A percentile compares a stretch with the other conserved stretches of the same genome.
Conservation (phyloP, 164 flowering plant genomes). For the Sextonia rubra region DNA sequence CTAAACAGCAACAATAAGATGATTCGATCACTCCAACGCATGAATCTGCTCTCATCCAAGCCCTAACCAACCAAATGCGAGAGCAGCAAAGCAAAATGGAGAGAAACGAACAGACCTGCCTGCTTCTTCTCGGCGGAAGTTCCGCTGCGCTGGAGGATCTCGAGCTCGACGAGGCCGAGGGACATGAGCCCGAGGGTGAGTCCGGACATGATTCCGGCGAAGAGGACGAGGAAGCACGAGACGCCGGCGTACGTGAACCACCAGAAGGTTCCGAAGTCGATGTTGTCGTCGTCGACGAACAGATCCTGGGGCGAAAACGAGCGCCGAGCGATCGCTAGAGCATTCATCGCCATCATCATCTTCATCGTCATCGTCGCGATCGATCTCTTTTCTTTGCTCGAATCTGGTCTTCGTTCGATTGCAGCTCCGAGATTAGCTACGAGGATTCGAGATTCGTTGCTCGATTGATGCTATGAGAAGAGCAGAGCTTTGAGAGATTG, state of each 20-base stretch:
- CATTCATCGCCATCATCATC: conserved; percentile 35
- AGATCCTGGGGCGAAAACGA: neutral
- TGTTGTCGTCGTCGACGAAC: conserved; percentile 5
- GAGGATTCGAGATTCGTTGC: neutral
- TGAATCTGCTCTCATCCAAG: no score
- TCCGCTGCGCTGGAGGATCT: conserved; percentile 41
- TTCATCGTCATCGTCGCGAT: neutral
- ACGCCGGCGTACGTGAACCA: conserved; percentile 36
- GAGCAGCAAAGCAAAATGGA: neutral
- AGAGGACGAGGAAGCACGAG: conserved; percentile 34
- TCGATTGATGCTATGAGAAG: neutral
- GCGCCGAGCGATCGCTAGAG: conserved; percentile 16
- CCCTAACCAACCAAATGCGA: no score
- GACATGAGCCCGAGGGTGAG: conserved; percentile 45
- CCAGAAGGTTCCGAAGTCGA: conserved; percentile 25
- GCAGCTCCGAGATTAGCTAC: neutral
- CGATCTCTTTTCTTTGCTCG: neutral
- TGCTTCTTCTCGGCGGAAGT: conserved; percentile 40
- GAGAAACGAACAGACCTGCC: conserved; percentile 25
- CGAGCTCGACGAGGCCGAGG: conserved; percentile 41
- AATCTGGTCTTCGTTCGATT: neutral
- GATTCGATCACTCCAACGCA: no score
- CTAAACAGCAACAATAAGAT: no score
- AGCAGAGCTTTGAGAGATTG: neutral
- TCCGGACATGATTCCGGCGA: conserved; percentile 50